phyloP scores from a whole-genome alignment of 805 yeast genomes.

The Spathaspora hagerdaliae region DNA sequence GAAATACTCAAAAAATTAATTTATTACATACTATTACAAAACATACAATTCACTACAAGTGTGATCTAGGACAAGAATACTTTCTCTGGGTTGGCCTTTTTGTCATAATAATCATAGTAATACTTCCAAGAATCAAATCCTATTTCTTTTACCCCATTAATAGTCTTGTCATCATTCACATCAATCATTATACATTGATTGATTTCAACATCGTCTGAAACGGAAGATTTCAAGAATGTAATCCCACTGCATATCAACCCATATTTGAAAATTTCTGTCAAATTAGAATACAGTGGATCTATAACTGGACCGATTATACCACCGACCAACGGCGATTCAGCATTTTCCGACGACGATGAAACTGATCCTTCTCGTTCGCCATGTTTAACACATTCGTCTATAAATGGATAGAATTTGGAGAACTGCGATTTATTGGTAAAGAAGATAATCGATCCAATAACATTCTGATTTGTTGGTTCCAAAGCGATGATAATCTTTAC shows the following conservation, averaged over 20 bases:
- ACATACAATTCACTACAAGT: not conserved
- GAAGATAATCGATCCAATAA: conserved; percentile 49
- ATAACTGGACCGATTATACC: conserved; percentile 52
- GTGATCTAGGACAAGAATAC: not conserved
- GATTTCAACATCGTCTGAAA: conserved; percentile 22
- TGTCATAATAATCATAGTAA: conserved; percentile 34
- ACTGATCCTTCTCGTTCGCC: not conserved
- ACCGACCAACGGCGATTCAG: conserved; percentile 29
- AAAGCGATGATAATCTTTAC: conserved; percentile 48
- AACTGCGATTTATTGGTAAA: conserved; percentile 45
- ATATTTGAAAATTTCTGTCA: conserved; percentile 50
- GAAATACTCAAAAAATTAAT: too few species aligned
- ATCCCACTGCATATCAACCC: conserved; percentile 58
- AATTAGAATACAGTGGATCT: conserved; percentile 49
- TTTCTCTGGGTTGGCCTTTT: conserved; percentile 7
- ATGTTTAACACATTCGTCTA: conserved; percentile 34
- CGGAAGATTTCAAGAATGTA: conserved; percentile 38
- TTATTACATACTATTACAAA: not conserved
- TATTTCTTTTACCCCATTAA: conserved; percentile 35
- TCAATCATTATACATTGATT: conserved; percentile 36
- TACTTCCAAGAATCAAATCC: conserved; percentile 39
- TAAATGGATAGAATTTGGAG: conserved; percentile 48
- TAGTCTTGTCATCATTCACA: conserved; percentile 29
- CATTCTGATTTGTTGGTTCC: conserved; percentile 48
- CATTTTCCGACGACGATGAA: not conserved